Evolutionary conservation across 176 grass and related monocot genomes (phyloP).

Genomic region (Neostapfia colusana): DNA sequence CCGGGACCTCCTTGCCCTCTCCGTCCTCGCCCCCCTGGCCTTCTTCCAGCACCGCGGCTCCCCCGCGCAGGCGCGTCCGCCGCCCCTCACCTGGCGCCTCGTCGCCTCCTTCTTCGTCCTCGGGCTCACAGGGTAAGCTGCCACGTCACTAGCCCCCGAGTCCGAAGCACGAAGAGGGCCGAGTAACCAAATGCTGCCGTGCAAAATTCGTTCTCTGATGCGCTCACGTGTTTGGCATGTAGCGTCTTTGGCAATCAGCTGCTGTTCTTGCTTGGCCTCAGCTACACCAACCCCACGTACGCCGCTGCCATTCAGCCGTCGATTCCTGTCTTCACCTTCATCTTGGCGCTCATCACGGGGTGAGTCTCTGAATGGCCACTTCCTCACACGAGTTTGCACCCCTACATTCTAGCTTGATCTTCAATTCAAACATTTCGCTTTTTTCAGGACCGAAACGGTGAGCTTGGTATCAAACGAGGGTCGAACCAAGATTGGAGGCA

Average conservation of each 20-base stretch:
- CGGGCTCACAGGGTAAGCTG: conserved; percentile 77
- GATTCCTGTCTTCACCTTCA: conserved; percentile 88
- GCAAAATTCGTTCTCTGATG: conserved; percentile 19
- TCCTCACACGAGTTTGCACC: not conserved
- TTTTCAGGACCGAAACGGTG: conserved; percentile 72
- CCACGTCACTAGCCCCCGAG: conserved; percentile 8
- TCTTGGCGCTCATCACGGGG: conserved; percentile 71
- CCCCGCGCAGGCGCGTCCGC: conserved; percentile 26
- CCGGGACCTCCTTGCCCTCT: conserved; percentile 82
- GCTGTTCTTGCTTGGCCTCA: conserved; percentile 80
- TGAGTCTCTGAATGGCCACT: conserved; percentile 23
- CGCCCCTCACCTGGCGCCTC: conserved; percentile 53
- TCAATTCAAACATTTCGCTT: not conserved
- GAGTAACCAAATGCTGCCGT: conserved; percentile 28
- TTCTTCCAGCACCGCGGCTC: conserved; percentile 56
- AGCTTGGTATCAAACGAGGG: conserved; percentile 62
- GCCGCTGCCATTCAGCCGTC: conserved; percentile 83
- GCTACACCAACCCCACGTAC: conserved; percentile 91
- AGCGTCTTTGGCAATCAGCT: conserved; percentile 94
- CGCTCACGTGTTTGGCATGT: conserved; percentile 4
- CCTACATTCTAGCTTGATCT: not conserved
- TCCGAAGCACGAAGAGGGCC: not conserved
- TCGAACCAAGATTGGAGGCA: conserved; percentile 65
- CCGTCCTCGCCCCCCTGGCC: conserved; percentile 66
- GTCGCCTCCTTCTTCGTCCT: conserved; percentile 78